Base-by-base conservation (phyloP, 2,329 filamentous ascomycete species). In the Fusarium foetens region DNA sequence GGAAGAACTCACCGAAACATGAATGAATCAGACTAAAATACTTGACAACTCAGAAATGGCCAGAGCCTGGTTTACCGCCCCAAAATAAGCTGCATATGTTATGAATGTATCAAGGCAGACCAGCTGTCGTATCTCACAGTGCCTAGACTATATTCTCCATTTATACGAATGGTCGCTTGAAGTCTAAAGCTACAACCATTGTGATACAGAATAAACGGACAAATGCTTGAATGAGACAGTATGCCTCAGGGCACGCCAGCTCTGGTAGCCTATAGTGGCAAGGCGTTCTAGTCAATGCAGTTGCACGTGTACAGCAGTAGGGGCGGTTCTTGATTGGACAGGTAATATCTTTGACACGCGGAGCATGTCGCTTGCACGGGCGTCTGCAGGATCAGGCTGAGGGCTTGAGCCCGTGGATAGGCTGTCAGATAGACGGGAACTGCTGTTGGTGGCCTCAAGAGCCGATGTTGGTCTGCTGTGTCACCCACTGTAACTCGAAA, bases 371-470 rank as follows among this genome's bases (percentile, higher is more conserved):
- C 46, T 70, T 59, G 58, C 58, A 63, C 61, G 54, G 68, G 54
- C 46, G 48, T 43, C 38, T 38, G 54, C 64, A 60, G 53, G 49
- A 71, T 57, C 70, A 66, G 70, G 58, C 61, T 67, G 36, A 53
- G 43, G 38, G 41, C 35, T 41, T 41, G 23, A 49, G 66, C 36
- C 36, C 39, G 36, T 29, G 45, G 63, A 57, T 53, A 57, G 54
- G 68, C 38, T 59, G 29, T 39, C n/a, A 54, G 38, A 53, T 31
- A 25, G 35, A 39, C 39, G 41, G 42, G 25, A 27, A 48, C 33
- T 61, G 63, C 31, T 65, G 59, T 58, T 66, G 70, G 66, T 70
- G 70, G 70, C 68, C 67, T 71, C 68, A 68, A 42, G 51, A 68
- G 29, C 64, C 46, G 64, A 67, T 48, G 54, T 61, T 68, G 31